Evolutionary conservation across 805 yeast species (phyloP).

Genomic region (Lachancea mirantina): DNA sequence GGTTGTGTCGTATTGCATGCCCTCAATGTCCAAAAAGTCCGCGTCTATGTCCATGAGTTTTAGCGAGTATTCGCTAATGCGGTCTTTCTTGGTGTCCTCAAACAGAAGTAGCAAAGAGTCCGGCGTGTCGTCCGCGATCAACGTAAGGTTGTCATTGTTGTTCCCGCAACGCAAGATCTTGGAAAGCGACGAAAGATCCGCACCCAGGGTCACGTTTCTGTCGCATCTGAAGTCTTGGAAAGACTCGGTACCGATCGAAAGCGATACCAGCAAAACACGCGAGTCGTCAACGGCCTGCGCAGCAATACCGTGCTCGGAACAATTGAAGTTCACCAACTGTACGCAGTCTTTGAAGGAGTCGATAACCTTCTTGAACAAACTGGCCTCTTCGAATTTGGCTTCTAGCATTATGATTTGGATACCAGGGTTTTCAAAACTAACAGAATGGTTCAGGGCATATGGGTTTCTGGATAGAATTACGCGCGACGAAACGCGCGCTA

Average conservation of each 20-base stretch:
- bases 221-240: conserved; percentile 94
- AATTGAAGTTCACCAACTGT: conserved; percentile 91
- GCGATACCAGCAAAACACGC: conserved; percentile 84
- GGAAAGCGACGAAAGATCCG: conserved; percentile 79
- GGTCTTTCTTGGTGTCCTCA: conserved; percentile 85
- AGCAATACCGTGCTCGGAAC: conserved; percentile 89
- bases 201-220: conserved; percentile 83
- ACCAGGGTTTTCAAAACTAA: no score
- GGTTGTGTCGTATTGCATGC: conserved; percentile 81
- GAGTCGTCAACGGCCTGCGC: conserved; percentile 98
- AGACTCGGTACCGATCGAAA: conserved; percentile 80
- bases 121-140: conserved; percentile 84
- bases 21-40: conserved; percentile 89
- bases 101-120: conserved; percentile 73
- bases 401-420: conserved; percentile 96
- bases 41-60: conserved; percentile 96
- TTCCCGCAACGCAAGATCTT: conserved; percentile 89
- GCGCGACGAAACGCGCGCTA: no score
- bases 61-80: conserved; percentile 85
- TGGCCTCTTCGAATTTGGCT: conserved; percentile 92
- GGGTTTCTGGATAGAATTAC: no score
- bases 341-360: conserved; percentile 95
- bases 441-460: no score
- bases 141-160: conserved; percentile 78
- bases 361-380: conserved; percentile 81